phyloP scores from a whole-genome alignment of 2,329 filamentous ascomycete species.

The Verruconis gallopava region DNA sequence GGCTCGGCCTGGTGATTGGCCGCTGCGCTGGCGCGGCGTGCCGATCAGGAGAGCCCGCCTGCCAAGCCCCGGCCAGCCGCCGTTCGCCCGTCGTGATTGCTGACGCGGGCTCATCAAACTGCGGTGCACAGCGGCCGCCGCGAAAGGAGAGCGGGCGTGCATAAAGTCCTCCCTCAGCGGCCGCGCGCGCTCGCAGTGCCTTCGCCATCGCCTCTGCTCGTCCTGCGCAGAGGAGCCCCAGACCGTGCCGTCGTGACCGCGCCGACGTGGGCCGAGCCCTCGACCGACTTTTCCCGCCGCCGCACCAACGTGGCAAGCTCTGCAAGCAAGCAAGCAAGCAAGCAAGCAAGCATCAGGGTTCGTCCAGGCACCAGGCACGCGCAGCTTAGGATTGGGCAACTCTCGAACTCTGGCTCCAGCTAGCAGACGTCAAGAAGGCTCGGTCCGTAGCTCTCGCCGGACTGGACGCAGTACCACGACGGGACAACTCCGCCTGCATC shows the following conservation, averaged over 20 bases:
- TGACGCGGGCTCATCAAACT: background rate
- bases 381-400: background rate
- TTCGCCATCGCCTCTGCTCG: background rate
- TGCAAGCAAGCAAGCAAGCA: too few relatives aligned
- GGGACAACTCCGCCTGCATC: too few relatives aligned
- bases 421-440: too few relatives aligned
- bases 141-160: background rate
- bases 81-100: background rate
- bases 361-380: background rate
- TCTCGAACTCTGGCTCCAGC: too few relatives aligned
- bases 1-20: background rate
- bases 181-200: background rate
- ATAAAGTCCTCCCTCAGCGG: too few relatives aligned
- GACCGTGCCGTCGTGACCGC: background rate
- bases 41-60: background rate
- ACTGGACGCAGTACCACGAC: too few relatives aligned
- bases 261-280: background rate
- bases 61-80: background rate
- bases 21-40: background rate
- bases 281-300: background rate
- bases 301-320: constrained; percentile 12
- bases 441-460: too few relatives aligned
- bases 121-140: background rate
- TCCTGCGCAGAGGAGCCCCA: too few relatives aligned
- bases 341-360: too few relatives aligned